Base-by-base conservation (phyloP, 2,329 filamentous ascomycete species). In the Scytalidium sp. region DNA sequence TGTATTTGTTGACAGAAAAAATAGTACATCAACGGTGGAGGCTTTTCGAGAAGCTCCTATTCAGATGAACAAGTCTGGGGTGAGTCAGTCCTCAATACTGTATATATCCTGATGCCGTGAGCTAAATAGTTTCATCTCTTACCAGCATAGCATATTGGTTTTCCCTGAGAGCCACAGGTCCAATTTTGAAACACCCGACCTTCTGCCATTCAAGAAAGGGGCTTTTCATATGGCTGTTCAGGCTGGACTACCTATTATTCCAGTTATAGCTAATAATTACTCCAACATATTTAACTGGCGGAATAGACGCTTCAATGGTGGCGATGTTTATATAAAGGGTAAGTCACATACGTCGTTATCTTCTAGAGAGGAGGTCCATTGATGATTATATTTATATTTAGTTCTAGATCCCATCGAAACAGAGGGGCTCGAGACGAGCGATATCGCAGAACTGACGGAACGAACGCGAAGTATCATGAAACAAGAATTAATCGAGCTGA, bases 161-260 rank as follows among this genome's bases (percentile, higher is more conserved):
- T 41, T 41, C 19, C 39, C 39, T 41, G 84, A 87, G 65, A 84
- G 84, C 13, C 87, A 84, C 3, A 74, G 84, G 51, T 83, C 79
- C 54, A 86, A 87, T 66, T 79, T 78, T 44, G 69, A 74, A 13
- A 72, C 78, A 46, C 80, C 84, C 2, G 76, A 75, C 46, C 66
- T 87, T 54, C 69, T 87, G 21, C 78, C 81, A 2, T 87, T 87
- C 70, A 87, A 87, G 65, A 87, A 87, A 67, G 84, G 84, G 43
- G 84, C 84, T 41, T 87, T 87, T 62, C 84, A 87, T 61, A 71
- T 87, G n/a, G 84, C 84, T 5, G 75, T 87, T 20, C 81, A 87
- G 67, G 83, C 83, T 2, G 79, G 83, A 56, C 83, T 86, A 19
- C 81, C 81, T 8, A 79, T 87, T 54, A 76, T 87, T 2, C 84